phyloP scores from a whole-genome alignment of 1,139 yeast genomes.

The Kodamaea anthophila region DNA sequence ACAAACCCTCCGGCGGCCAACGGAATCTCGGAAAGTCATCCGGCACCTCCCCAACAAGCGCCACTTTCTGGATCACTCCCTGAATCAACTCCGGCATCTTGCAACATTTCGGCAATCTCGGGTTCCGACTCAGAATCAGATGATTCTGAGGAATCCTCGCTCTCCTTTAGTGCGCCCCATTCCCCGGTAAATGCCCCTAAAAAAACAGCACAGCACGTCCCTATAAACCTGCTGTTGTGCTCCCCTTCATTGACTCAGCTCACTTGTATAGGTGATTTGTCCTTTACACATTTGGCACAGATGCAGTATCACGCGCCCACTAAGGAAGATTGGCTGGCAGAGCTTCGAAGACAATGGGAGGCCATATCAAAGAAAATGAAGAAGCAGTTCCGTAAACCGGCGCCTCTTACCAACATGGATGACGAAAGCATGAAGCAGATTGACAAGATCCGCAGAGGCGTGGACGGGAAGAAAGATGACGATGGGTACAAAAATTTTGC shows the following conservation, averaged over 20 bases:
- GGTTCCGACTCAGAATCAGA: constrained; percentile 5
- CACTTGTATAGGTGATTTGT: constrained; percentile 15
- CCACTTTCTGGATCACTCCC: too few relatives aligned
- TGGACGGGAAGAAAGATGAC: constrained; percentile 70
- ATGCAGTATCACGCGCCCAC: constrained; percentile 44
- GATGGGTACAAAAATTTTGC: constrained; percentile 67
- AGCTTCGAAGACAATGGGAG: constrained; percentile 60
- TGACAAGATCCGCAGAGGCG: constrained; percentile 74
- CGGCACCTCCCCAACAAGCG: too few relatives aligned
- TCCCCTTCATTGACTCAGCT: constrained; percentile 19
- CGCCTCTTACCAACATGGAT: constrained; percentile 58
- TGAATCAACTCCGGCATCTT: too few relatives aligned
- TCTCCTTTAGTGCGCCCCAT: constrained; percentile 7
- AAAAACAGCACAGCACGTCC: constrained; percentile 9
- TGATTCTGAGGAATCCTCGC: constrained; percentile 8
- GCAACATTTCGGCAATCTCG: not conserved
- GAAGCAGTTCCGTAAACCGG: constrained; percentile 64
- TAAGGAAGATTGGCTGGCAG: constrained; percentile 58
- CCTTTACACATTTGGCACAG: constrained; percentile 27
- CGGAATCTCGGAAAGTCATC: not conserved
- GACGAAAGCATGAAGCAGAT: constrained; percentile 50
- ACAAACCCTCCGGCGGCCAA: not conserved
- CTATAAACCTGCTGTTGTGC: constrained; percentile 18
- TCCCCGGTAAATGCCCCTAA: constrained; percentile 6
- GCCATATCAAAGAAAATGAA: constrained; percentile 51